Evolutionary conservation across 257 asterid species (phyloP).

Genomic region (Datura wrightii): DNA sequence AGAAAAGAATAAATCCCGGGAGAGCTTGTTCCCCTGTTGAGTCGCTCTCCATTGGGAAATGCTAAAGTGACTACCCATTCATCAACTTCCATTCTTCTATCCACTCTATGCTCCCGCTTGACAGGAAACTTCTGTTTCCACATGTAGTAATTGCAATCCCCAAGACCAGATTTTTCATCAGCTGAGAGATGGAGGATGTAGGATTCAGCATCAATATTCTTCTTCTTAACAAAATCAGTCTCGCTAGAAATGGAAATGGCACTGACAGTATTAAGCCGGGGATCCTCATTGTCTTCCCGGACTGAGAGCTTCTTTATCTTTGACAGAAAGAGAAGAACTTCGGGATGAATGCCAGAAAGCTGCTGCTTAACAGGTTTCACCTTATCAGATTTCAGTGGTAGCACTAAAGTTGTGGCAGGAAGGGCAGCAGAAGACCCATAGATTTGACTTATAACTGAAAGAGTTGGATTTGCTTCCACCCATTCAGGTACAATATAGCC

Average conservation of each 20-base stretch:
- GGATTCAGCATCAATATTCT: conserved; percentile 48
- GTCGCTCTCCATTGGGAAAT: conserved; percentile 46
- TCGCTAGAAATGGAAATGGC: conserved; percentile 47
- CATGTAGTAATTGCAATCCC: conserved; percentile 45
- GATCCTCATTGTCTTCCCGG: conserved; percentile 45
- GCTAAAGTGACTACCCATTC: conserved; percentile 50
- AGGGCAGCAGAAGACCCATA: conserved; percentile 36
- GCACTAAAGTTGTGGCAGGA: conserved; percentile 44
- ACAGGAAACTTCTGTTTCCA: conserved; percentile 53
- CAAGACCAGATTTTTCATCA: conserved; percentile 38
- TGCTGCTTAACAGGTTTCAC: conserved; percentile 47
- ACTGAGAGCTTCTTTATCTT: conserved; percentile 46
- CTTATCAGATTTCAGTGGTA: conserved; percentile 49
- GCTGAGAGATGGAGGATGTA: conserved; percentile 43
- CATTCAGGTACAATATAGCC: conserved; percentile 49
- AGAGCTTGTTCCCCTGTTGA: conserved; percentile 42
- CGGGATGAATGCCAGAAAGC: conserved; percentile 49
- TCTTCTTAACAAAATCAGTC: conserved; percentile 40
- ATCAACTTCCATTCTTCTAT: conserved; percentile 45
- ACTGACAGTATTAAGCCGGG: conserved; percentile 36
- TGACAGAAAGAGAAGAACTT: conserved; percentile 44
- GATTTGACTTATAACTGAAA: conserved; percentile 30
- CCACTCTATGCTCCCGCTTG: conserved; percentile 38
- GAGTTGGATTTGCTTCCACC: conserved; percentile 43
- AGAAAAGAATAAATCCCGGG: conserved; percentile 51